Percentiles rank a stretch among this genome's conserved stretches.
Evolutionary conservation across 2,329 filamentous ascomycete genomes (phyloP).

Genomic region (Bipolaris bicolor): DNA sequence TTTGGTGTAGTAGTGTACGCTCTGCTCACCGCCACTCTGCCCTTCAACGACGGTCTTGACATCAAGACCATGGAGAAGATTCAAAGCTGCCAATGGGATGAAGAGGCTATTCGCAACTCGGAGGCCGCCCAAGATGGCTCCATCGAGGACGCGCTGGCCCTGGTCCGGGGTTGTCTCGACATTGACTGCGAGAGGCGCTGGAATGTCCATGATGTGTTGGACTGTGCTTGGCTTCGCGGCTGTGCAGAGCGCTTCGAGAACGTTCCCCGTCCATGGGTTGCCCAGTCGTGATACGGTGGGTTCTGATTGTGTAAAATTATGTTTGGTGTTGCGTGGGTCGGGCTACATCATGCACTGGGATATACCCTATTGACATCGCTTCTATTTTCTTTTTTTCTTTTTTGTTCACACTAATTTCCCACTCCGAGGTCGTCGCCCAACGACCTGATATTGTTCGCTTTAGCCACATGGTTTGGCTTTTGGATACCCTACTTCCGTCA

Average conservation of each 20-base stretch:
- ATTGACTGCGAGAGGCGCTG: constrained; percentile 62
- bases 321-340: constrained; percentile 13
- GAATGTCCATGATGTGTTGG: constrained; percentile 63
- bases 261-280: constrained; percentile 38
- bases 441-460: constrained; percentile 8
- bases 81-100: constrained; percentile 64
- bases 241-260: constrained; percentile 40
- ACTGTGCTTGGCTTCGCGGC: constrained; percentile 60
- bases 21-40: constrained; percentile 65
- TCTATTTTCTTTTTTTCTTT: constrained; percentile 8
- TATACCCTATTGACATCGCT: constrained; percentile 36
- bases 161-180: constrained; percentile 66
- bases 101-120: constrained; percentile 55
- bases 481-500: constrained; percentile 33
- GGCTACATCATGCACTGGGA: constrained; percentile 24
- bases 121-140: constrained; percentile 46
- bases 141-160: constrained; percentile 58
- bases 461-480: constrained; percentile 15
- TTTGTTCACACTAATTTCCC: not conserved
- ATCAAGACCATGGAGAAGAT: constrained; percentile 66
- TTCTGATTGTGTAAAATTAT: constrained; percentile 8
- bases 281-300: constrained; percentile 23
- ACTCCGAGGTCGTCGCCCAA: not conserved
- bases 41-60: constrained; percentile 66
- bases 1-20: constrained; percentile 69